phyloP scores from a whole-genome alignment of 805 yeast genomes.

The Phaffomyces antillensis region DNA sequence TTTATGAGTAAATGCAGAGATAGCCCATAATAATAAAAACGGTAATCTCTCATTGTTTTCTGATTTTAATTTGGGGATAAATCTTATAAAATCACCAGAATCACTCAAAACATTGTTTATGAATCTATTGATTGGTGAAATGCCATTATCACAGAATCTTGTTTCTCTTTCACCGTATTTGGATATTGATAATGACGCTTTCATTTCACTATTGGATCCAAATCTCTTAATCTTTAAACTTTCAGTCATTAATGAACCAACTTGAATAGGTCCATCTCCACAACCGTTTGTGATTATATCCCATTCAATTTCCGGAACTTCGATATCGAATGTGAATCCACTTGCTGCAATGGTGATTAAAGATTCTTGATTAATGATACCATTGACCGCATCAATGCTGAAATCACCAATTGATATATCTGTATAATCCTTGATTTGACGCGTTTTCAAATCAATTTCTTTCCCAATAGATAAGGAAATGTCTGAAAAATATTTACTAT shows the following conservation, averaged over 20 bases:
- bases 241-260: neutral
- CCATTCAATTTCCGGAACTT: conserved; percentile 13
- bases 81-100: neutral
- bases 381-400: neutral
- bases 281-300: conserved; percentile 16
- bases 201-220: no score
- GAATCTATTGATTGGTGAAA: conserved; percentile 17
- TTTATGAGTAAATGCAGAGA: conserved; percentile 11
- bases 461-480: no score
- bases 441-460: no score
- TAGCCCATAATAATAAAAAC: conserved; percentile 8
- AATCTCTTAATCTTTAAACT: neutral
- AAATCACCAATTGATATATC: neutral
- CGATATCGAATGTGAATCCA: neutral
- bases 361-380: neutral
- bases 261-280: neutral
- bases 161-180: neutral
- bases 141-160: conserved; percentile 13
- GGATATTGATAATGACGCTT: no score
- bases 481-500: no score
- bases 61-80: conserved; percentile 8
- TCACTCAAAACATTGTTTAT: conserved; percentile 3
- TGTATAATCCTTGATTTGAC: no score
- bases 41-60: conserved; percentile 12
- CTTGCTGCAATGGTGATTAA: neutral